phyloP scores from a whole-genome alignment of 148 eudicot species.

The Fagopyrum esculentum region DNA sequence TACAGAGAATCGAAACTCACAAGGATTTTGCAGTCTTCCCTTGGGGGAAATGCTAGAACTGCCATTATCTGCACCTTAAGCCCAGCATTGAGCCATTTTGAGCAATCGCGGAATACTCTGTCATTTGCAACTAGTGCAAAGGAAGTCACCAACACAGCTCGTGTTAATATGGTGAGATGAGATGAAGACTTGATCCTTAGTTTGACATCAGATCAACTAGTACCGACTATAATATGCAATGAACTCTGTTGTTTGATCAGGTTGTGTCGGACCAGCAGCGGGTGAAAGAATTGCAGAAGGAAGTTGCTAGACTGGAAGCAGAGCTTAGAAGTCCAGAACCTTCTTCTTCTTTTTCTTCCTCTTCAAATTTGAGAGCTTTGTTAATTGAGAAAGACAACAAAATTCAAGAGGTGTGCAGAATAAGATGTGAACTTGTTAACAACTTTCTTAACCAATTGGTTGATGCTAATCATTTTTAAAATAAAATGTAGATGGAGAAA shows the following conservation, averaged over 20 bases:
- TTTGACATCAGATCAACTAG: neutral
- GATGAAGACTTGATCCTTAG: slow-evolving; percentile 9
- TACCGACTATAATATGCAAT: neutral
- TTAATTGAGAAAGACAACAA: slow-evolving; percentile 67
- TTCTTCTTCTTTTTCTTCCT: slow-evolving; percentile 20
- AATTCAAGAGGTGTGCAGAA: slow-evolving; percentile 68
- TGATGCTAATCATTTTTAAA: slow-evolving; percentile 14
- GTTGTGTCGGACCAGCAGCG: slow-evolving; percentile 77
- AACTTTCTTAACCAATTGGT: neutral
- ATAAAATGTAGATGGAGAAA: slow-evolving; percentile 59
- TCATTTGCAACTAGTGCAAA: slow-evolving; percentile 90
- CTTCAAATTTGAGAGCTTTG: slow-evolving; percentile 47
- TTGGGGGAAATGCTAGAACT: slow-evolving; percentile 96
- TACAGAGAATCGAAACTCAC: slow-evolving; percentile 97
- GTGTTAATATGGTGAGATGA: slow-evolving; percentile 85
- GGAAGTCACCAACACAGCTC: slow-evolving; percentile 88
- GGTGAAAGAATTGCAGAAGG: slow-evolving; percentile 76
- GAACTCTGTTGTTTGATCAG: slow-evolving; percentile 28
- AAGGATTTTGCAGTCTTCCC: slow-evolving; percentile 85
- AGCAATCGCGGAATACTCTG: slow-evolving; percentile 92
- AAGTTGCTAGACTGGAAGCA: slow-evolving; percentile 94
- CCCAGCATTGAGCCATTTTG: slow-evolving; percentile 93
- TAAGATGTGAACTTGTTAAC: neutral
- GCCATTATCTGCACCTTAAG: slow-evolving; percentile 98
- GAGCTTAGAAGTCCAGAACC: slow-evolving; percentile 89